These are phyloP conservation scores for Metschnikowia orientalis DNA, from an alignment of 805 yeast genomes.

Conservation along the genomic window DNA sequence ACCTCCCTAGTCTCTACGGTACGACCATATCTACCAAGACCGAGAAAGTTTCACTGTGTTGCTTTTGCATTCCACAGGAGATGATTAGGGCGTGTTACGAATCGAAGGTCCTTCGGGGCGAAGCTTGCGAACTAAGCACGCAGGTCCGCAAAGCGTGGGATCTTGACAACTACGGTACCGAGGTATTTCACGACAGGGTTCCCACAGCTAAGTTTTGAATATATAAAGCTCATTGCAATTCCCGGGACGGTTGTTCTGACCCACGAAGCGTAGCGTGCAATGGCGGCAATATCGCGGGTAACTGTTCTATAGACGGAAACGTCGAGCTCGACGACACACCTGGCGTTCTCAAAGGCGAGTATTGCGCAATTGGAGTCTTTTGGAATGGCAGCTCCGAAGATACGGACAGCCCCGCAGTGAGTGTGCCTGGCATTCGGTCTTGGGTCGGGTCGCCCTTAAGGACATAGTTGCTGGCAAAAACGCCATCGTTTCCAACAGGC, in stretches of 20 bases:
- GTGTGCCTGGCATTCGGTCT: too few relatives aligned
- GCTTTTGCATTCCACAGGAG: conserved; percentile 32
- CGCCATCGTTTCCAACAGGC: too few relatives aligned
- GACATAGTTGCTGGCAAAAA: conserved; percentile 1
- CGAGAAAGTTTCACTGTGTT: conserved; percentile 30
- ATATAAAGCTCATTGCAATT: too few relatives aligned
- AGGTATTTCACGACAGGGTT: conserved; percentile 12
- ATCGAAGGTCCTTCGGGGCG: not conserved
- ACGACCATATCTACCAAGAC: conserved; percentile 6
- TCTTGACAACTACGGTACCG: conserved; percentile 21
- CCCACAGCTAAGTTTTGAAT: too few relatives aligned
- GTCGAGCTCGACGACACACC: too few relatives aligned
- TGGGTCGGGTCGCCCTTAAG: conserved; percentile 1
- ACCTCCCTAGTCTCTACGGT: conserved; percentile 13
- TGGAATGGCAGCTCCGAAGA: conserved; percentile 1
- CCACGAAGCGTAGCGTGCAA: conserved; percentile 1
- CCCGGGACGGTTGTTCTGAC: too few relatives aligned
- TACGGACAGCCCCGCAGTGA: too few relatives aligned
- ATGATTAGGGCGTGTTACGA: conserved; percentile 24
- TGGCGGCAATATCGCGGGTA: conserved; percentile 4
- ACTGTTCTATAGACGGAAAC: too few relatives aligned
- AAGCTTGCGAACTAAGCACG: conserved; percentile 8
- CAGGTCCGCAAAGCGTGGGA: conserved; percentile 22
- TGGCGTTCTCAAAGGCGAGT: conserved; percentile 1
- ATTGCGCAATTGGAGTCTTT: not conserved